phyloP scores from a whole-genome alignment of 1,139 yeast genomes.

The Hyphopichia khmerensis region DNA sequence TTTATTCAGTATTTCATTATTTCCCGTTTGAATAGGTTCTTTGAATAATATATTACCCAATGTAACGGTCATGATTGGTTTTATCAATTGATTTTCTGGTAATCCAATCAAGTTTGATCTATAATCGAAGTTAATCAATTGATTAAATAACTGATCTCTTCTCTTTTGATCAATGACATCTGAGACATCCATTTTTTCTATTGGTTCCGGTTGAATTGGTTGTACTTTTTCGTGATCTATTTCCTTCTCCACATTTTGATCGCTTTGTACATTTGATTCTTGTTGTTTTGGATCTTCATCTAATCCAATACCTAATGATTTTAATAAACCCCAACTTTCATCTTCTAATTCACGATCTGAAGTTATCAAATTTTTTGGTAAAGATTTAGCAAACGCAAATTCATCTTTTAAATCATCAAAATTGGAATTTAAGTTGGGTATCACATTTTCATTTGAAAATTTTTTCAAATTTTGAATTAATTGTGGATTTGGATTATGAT shows the following conservation, averaged over 20 bases:
- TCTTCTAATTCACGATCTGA: slow-evolving; percentile 11
- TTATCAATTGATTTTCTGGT: slow-evolving; percentile 8
- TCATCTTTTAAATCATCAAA: slow-evolving; percentile 12
- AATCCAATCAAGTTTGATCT: slow-evolving; percentile 12
- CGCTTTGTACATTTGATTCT: neutral
- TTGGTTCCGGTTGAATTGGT: no score
- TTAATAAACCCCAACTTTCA: slow-evolving; percentile 21
- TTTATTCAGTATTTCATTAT: slow-evolving; percentile 1
- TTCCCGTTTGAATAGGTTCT: neutral
- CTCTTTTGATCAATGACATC: neutral
- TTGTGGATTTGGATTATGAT: slow-evolving; percentile 2
- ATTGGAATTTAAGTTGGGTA: neutral
- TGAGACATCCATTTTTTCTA: no score
- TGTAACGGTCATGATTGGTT: slow-evolving; percentile 35
- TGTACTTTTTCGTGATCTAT: no score
- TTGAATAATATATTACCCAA: slow-evolving; percentile 35
- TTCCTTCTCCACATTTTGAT: neutral
- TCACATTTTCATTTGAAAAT: slow-evolving; percentile 15
- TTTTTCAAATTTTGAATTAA: slow-evolving; percentile 19
- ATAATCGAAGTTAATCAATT: slow-evolving; percentile 13
- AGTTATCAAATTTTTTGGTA: slow-evolving; percentile 8
- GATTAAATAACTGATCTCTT: slow-evolving; percentile 13
- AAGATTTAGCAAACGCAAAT: slow-evolving; percentile 16
- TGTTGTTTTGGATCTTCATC: neutral
- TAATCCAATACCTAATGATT: slow-evolving; percentile 15